Evolutionary conservation across 2,329 filamentous ascomycete genomes (phyloP), one percentile per base, ranked within the genome.

Genomic region (Alternaria viburni): DNA sequence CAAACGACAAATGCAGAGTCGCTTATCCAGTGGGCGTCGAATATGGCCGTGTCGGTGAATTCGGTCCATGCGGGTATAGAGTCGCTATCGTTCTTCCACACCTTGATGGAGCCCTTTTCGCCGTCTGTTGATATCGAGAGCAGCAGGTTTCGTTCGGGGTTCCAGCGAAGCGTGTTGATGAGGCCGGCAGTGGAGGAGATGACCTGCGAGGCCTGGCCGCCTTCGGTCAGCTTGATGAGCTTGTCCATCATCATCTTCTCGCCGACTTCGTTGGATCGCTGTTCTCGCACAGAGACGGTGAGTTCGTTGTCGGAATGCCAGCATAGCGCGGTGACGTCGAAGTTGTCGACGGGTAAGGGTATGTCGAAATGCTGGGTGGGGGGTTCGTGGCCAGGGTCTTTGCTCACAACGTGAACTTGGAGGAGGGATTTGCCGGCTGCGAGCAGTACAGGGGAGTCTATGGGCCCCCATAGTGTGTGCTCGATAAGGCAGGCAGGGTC

Each of bases 21-120:
- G 47, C 72, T 79, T 44, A 80, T 80, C 82, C 83, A 84, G 12
- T 78, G 76, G 1, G 80, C 82, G 61, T 84, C 83, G 25, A 80
- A 73, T 2, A 83, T 78, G 57, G 76, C 76, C 5, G 77, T 76
- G 21, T 82, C 79, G 10, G 78, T 79, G 52, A 82, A 82, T 17
- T 80, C 74, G 23, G 76, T 77, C 77, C 79, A 83, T 5, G 80
- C 71, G 6, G 82, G 81, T 26, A 81, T 79, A 21, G 74, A 74
- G 47, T 77, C 73, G 55, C 71, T 69, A 52, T 73, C 71, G 50
- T 74, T 72, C 41, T 75, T 79, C 78, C 78, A 81, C 21, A 81
- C 71, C 49, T 78, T 78, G 58, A 81, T 80, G 30, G 74, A 77
- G 3, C 78, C 78, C 52, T 75, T 74, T 44, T 78, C 71, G n/a